Evolutionary conservation across 1,284 basidiomycete genomes (phyloP).

Genomic region (Pascua sp.): DNA sequence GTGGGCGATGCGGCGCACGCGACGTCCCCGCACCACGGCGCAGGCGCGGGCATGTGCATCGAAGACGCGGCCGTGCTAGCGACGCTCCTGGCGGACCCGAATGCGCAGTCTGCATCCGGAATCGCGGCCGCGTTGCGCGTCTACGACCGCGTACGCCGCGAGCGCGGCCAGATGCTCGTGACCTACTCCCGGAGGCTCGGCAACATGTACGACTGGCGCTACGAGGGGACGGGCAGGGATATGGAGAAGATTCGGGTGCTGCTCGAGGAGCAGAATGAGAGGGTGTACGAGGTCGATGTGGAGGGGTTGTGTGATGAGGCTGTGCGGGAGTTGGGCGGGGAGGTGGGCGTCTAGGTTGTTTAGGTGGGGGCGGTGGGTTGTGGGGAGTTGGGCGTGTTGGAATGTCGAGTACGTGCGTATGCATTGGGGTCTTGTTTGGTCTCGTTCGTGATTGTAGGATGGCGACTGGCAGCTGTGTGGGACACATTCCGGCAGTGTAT

Average conservation of each 20-base stretch:
- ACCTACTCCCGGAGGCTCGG: constrained; percentile 12
- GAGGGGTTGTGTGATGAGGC: constrained; percentile 7
- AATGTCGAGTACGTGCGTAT: too few relatives aligned
- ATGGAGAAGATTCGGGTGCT: constrained; percentile 15
- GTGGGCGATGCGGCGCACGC: constrained; percentile 22
- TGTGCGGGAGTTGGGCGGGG: background rate
- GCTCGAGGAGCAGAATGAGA: constrained; percentile 9
- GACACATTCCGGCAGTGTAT: too few relatives aligned
- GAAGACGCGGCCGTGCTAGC: constrained; percentile 20
- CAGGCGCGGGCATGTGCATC: constrained; percentile 22
- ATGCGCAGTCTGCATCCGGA: background rate
- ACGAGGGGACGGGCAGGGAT: constrained; percentile 11
- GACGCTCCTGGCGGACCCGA: constrained; percentile 6
- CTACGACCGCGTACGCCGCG: constrained; percentile 12
- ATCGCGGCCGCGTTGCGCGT: constrained; percentile 9
- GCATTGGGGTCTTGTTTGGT: too few relatives aligned
- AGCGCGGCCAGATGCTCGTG: constrained; percentile 20
- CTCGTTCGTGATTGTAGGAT: too few relatives aligned
- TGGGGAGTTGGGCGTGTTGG: too few relatives aligned
- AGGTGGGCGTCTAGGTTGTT: too few relatives aligned
- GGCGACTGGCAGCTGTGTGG: too few relatives aligned
- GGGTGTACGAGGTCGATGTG: constrained; percentile 11
- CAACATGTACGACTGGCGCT: constrained; percentile 20
- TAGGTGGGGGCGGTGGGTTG: too few relatives aligned
- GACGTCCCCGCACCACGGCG: constrained; percentile 24